These are phyloP conservation scores for Xylariaceae sp. DNA, from an alignment of 2,329 filamentous ascomycete genomes.

Conservation along the genomic window DNA sequence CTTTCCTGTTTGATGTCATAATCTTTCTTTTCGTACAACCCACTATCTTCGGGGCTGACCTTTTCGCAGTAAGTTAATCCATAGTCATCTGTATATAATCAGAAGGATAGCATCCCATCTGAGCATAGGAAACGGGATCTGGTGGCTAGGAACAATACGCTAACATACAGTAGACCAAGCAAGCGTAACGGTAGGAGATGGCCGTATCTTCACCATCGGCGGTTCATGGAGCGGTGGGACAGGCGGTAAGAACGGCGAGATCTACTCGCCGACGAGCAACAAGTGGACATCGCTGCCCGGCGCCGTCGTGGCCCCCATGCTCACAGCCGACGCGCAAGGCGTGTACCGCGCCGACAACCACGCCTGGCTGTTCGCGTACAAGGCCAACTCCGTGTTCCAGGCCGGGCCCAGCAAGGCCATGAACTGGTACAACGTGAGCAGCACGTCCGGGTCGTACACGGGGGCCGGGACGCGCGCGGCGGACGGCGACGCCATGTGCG, in stretches of 20 bases:
- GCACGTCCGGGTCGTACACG: conserved; percentile 43
- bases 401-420: conserved; percentile 51
- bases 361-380: conserved; percentile 60
- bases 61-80: too few species aligned
- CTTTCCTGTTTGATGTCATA: too few species aligned
- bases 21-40: too few species aligned
- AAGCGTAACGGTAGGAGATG: conserved; percentile 55
- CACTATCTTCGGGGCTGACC: too few species aligned
- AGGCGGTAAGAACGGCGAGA: conserved; percentile 61
- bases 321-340: conserved; percentile 53
- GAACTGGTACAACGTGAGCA: conserved; percentile 59
- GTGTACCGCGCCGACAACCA: conserved; percentile 58
- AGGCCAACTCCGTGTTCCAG: conserved; percentile 54
- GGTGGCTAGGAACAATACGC: too few species aligned
- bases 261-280: conserved; percentile 53
- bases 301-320: conserved; percentile 53
- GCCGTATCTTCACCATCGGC: conserved; percentile 63
- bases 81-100: too few species aligned
- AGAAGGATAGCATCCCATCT: too few species aligned
- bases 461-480: conserved; percentile 50
- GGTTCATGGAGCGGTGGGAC: conserved; percentile 59
- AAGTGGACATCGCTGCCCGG: conserved; percentile 54
- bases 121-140: too few species aligned
- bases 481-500: conserved; percentile 56
- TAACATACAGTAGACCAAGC: too few species aligned